phyloP scores from a whole-genome alignment of 306 rosid species.

The Alnus glutinosa region DNA sequence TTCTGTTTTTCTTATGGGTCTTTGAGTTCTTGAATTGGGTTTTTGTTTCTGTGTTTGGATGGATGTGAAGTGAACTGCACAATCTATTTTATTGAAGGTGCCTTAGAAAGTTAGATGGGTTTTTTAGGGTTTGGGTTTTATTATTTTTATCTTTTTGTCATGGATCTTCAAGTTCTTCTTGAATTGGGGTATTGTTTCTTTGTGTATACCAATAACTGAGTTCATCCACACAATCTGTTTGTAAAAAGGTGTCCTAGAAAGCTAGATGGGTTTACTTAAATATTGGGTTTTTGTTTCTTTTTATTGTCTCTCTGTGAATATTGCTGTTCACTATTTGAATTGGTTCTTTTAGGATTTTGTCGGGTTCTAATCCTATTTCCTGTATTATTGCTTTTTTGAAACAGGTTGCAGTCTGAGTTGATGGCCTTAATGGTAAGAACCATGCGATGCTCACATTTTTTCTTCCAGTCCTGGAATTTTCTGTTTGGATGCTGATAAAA shows the following conservation, averaged over 20 bases:
- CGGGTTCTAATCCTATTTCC: constrained; percentile 21
- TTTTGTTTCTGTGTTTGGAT: no score
- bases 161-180: not conserved
- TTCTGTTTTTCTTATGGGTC: not conserved
- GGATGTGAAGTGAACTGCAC: no score
- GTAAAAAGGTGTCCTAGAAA: not conserved
- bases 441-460: no score
- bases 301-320: not conserved
- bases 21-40: not conserved
- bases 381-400: not conserved
- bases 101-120: not conserved
- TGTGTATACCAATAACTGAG: not conserved
- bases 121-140: not conserved
- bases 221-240: not conserved
- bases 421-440: constrained; percentile 93
- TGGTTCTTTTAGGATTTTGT: not conserved
- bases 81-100: not conserved
- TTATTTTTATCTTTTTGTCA: not conserved
- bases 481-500: constrained; percentile 5
- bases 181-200: not conserved
- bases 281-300: not conserved
- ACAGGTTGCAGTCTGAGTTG: constrained; percentile 93
- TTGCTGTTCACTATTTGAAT: not conserved
- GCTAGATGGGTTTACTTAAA: not conserved
- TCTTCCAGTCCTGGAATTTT: not conserved